Evolutionary conservation across 495 filamentous ascomycete species (phyloP).

Genomic region (Podospora sp.): DNA sequence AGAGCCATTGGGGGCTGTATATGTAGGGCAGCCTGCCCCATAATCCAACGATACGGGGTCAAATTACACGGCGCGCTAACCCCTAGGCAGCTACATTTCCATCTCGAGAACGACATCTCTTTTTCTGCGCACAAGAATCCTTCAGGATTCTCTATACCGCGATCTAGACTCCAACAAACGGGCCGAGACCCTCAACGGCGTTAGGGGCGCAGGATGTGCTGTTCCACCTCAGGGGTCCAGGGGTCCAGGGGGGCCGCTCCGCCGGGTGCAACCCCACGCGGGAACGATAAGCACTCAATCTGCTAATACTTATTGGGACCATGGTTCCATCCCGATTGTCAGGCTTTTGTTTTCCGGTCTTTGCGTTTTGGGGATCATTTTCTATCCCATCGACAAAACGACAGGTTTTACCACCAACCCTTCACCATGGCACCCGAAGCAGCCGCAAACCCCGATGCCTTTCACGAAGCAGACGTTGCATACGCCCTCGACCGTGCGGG

Average conservation of each 20-base stretch:
- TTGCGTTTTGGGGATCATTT: too few species aligned
- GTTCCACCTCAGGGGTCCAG: background rate
- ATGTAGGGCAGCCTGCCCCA: too few species aligned
- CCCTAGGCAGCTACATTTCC: background rate
- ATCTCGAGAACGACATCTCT: background rate
- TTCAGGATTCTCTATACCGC: background rate
- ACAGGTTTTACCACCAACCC: too few species aligned
- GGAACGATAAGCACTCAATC: slow-evolving; percentile 7
- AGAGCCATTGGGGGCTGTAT: too few species aligned
- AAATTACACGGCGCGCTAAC: background rate
- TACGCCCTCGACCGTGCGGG: too few species aligned
- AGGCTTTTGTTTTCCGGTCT: too few species aligned
- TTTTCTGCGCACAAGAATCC: background rate
- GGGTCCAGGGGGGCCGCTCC: too few species aligned
- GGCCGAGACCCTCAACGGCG: background rate
- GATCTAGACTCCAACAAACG: background rate
- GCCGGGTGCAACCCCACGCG: background rate
- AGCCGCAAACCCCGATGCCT: too few species aligned
- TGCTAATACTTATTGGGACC: background rate
- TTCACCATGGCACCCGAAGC: too few species aligned
- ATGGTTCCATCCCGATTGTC: background rate
- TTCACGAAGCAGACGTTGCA: too few species aligned
- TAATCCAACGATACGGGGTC: too few species aligned
- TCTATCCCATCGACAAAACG: too few species aligned
- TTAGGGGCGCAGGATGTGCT: background rate